Base-by-base conservation (phyloP, 1,284 basidiomycete species). In the Gastroboletus turbinatus region DNA sequence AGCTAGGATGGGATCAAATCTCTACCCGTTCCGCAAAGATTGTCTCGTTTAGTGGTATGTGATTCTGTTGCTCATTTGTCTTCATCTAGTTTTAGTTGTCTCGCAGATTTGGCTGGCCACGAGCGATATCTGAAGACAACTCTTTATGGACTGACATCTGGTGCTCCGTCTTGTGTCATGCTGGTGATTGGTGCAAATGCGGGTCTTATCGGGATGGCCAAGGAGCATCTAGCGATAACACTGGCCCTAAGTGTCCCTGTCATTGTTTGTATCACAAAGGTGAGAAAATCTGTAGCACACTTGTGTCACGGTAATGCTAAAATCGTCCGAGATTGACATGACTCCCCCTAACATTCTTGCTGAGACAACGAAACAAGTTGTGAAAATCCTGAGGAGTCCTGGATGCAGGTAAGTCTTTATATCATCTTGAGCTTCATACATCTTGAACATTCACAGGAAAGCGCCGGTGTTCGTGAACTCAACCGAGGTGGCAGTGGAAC, bases 181-280 rank as follows among this genome's bases (percentile, higher is more conserved):
- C 79, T 99, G 50, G 96, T 98, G 78, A 92, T 99, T 13, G 97
- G 96, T 30, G 96, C 88, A 1, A 99, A 99, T 70, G 96, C 97
- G 2, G 89, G 90, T 8, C 73, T 99, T 48, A 97, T 98, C 57
- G 97, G 97, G 46, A 98, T 98, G 96, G 95, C 92, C 29, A 98
- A 98, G 72, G 94, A 96, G 71, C 96, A 98, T 73, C 78, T 98
- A 14, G 94, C 96, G 1, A 96, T 99, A 55, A 89, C 96, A 0
- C 78, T 99, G 0, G 96, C 96, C 2, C 77, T 99, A 46, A 93
- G 89, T 63, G 92, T 99, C 2, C 96, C 96, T 2, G 89, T 99
- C 35, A 86, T 95, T 5, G 91, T 97, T 29, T 94, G 94, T 71
- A 90, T 98, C 50, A 98, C 96, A 16, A 98, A 98, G 81, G 92